Evolutionary conservation across 1,139 yeast species (phyloP), one percentile per base, ranked within the genome.

Genomic region (Oligophagozyma castellii): DNA sequence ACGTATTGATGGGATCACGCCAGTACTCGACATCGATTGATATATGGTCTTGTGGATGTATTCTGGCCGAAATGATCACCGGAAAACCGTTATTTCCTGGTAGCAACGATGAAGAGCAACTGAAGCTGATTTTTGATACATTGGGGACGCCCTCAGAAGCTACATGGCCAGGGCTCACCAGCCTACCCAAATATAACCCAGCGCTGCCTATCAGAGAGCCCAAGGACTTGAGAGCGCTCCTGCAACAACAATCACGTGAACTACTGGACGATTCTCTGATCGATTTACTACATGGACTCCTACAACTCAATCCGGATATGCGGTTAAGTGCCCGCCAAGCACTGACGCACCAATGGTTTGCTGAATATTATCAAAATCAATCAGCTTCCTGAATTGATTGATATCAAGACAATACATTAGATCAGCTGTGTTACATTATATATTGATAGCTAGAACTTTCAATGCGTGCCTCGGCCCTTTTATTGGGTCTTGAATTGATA

Each of bases 1-100:
- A 89, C 53, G 98, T 89, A 23, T 61, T 89, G 32, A 69, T 89
- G 56, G 99, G 99, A 0, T 81, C 95, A 1, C 70, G 95, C 42
- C 84, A 93, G 28, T 89, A 89, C 55, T 79, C 95, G 19, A 89
- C 98, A 0, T 81, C 95, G 1, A 89, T 89, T 38, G 99, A 89
- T 56, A 84, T 89, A 58, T 89, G 99, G 99, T 83, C 95, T 16
- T 93, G 95, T 14, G 99, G 99, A 8, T 89, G 98, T 57, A 89
- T 89, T 32, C 66, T 89, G 51, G 96, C 96, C 2, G 99, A 89
- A 53, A 89, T 89, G 98, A 77, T 89, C 43, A 81, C 95, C 6
- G 98, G 98, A n/a, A 76, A 89, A 44, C 95, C 99, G 0, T 60
- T 89, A 33, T 89, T 89, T 54, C 95, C 98, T 2, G 99, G 99